A percentile compares a stretch with the other conserved stretches of the same genome.
Conservation (phyloP, 2,329 filamentous ascomycete species). For the Thielaviopsis musarum region DNA sequence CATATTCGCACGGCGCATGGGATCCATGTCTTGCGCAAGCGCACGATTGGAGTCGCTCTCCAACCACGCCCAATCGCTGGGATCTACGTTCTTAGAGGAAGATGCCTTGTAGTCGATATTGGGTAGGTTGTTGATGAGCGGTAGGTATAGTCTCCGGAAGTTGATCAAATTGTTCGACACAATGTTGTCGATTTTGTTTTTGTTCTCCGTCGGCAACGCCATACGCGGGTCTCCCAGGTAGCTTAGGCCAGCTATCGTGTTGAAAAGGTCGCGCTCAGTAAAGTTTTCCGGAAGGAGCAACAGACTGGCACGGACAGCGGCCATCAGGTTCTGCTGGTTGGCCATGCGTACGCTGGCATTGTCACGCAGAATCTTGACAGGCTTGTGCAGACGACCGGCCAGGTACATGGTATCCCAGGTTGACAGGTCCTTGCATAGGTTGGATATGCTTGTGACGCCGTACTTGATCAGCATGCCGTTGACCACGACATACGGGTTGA, state of each 20-base stretch:
- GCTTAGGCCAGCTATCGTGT: constrained; percentile 78
- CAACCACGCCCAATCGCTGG: constrained; percentile 26
- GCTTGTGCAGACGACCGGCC: constrained; percentile 91
- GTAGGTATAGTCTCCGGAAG: constrained; percentile 81
- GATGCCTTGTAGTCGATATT: constrained; percentile 63
- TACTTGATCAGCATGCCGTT: constrained; percentile 97
- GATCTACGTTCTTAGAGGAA: constrained; percentile 46
- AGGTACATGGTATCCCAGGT: constrained; percentile 92
- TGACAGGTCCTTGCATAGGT: constrained; percentile 67
- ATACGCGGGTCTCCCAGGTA: constrained; percentile 97
- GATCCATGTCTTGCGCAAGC: constrained; percentile 83
- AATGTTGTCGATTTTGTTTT: constrained; percentile 84
- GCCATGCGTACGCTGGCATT: constrained; percentile 82
- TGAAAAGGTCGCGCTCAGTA: constrained; percentile 75
- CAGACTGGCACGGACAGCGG: constrained; percentile 76
- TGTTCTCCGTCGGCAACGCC: constrained; percentile 77
- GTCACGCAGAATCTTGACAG: constrained; percentile 91
- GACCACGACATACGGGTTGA: constrained; percentile 87
- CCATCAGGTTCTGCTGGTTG: constrained; percentile 90
- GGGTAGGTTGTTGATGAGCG: constrained; percentile 74
- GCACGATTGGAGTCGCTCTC: constrained; percentile 41
- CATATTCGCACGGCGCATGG: constrained; percentile 84
- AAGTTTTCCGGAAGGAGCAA: constrained; percentile 72
- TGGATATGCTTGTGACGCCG: constrained; percentile 87
- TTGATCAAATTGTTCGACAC: constrained; percentile 80